phyloP scores from a whole-genome alignment of 805 yeast species.

The Teunomyces aglyptinius region DNA sequence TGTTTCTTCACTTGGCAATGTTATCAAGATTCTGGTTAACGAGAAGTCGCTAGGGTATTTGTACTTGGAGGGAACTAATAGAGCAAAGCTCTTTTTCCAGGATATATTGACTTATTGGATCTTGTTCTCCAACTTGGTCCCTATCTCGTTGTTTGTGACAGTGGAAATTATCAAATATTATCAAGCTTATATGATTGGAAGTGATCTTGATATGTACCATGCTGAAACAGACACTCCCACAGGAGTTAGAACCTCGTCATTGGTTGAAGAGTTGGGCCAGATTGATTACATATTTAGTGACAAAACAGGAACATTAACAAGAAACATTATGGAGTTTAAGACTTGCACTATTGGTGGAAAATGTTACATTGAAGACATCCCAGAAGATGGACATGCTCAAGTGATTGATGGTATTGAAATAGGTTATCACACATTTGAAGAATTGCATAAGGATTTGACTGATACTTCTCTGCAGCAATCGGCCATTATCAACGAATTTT shows the following conservation, averaged over 20 bases:
- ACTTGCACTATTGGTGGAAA: slow-evolving; percentile 91
- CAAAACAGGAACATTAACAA: slow-evolving; percentile 93
- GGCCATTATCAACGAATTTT: slow-evolving; percentile 65
- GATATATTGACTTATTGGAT: slow-evolving; percentile 95
- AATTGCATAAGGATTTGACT: slow-evolving; percentile 48
- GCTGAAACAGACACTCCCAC: slow-evolving; percentile 90
- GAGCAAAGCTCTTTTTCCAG: slow-evolving; percentile 70
- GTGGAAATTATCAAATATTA: slow-evolving; percentile 94
- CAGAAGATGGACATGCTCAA: slow-evolving; percentile 81
- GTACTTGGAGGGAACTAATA: slow-evolving; percentile 63
- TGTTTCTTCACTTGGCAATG: slow-evolving; percentile 86
- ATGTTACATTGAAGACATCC: slow-evolving; percentile 83
- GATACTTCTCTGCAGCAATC: slow-evolving; percentile 45
- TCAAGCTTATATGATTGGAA: slow-evolving; percentile 90
- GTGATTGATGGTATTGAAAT: slow-evolving; percentile 74
- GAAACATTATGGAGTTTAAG: slow-evolving; percentile 96
- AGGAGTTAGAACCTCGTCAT: slow-evolving; percentile 88
- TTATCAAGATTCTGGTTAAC: slow-evolving; percentile 61
- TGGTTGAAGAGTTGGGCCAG: slow-evolving; percentile 97
- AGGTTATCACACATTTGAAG: slow-evolving; percentile 73
- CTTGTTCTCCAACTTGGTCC: slow-evolving; percentile 93
- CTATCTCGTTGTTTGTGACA: slow-evolving; percentile 93
- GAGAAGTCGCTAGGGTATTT: slow-evolving; percentile 59
- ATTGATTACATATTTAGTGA: slow-evolving; percentile 95
- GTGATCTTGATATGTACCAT: slow-evolving; percentile 91